Base-by-base conservation (phyloP, 805 yeast species). In the Saturnispora gosingensis region DNA sequence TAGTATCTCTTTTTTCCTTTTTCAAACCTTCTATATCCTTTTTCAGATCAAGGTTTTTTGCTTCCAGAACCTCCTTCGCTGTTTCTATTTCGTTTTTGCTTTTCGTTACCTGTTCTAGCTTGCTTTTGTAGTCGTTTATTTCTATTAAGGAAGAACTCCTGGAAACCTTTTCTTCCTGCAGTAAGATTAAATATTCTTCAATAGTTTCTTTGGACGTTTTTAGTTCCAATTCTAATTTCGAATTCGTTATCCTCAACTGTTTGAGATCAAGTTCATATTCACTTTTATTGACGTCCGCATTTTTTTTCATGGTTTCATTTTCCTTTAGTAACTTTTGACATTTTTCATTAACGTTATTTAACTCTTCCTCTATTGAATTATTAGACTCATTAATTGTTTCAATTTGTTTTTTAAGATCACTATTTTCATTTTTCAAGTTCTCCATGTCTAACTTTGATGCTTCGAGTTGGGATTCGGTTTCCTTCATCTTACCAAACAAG, bases 401-500 rank as follows among this genome's bases (percentile, higher is more conserved):
- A 2, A 51, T 16, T 20, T 56, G 39, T 11, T 39, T n/a, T 15
- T 40, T 50, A 4, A 43, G 48, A 9, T 66, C 50, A 67, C 75
- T 43, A 60, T 63, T 38, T 61, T 67, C 24, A 63, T 46, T 0
- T 60, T 54, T 7, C 66, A 74, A 20, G 68, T 59, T 49, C 62
- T 67, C 27, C 58, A 65, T 58, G 63, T 72, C 57, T 68, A 56
- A 32, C 63, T 66, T 15, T 65, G 18, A 4, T 65, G 68, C 68
- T 65, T 67, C 73, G 22, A 76, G 64, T 57, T 84, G 86, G 3
- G 65, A 67, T 60, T 85, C 83, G 0, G 88, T 71, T 52, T 78
- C 83, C 61, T 85, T 83, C 87, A 85, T 83, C 56, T 85, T 85
- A 39, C 69, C 73, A 64, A 85, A 85, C 2, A 85, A 76, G 0